Base-by-base conservation (phyloP, 768 basidiomycete species). In the Xerocomus spinulosus region DNA sequence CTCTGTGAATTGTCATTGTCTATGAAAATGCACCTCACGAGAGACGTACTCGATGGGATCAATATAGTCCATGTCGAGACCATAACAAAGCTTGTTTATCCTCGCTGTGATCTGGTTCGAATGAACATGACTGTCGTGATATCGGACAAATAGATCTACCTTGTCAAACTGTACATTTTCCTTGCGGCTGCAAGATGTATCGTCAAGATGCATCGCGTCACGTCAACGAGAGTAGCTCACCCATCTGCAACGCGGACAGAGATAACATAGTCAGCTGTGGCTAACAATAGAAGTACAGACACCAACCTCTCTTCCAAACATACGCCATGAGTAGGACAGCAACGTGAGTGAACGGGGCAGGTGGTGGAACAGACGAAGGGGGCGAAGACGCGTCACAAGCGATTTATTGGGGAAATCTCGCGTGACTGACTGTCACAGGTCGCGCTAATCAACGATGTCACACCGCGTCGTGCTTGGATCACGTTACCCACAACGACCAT, bases 141-240 rank as follows among this genome's bases (percentile, higher is more conserved):
- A 40, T 42, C 50, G 10, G 35, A 50, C 9, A 26, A 46, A 38
- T 2, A 32, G 49, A 52, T 75, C 52, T 56, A 85, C 92, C 78
- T 95, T 95, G 62, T 95, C 92, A 60, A 95, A 95, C 58, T 90
- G 85, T 44, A 95, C 87, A 63, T 82, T 85, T 70, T 95, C 92
- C 70, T 92, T 92, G 54, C 92, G 89, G 49, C 85, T 84, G 42
- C 23, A 15, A 36, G 42, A 38, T 28, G 26, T 25, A 46, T 56
- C 13, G 54, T 48, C 23, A 46, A 43, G 48, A 62, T 64, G 64
- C 64, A 64, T 65, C 44, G 49, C 48, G 35, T 49, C 53, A 28
- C 47, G 36, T 23, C 40, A 15, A 38, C 34, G 21, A 45, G 48
- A 48, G 34, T 26, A 41, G 34, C 58, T 53, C 56, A 81, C 78